Evolutionary conservation across 805 yeast species (phyloP).

Genomic region (Yarrowia sp.): DNA sequence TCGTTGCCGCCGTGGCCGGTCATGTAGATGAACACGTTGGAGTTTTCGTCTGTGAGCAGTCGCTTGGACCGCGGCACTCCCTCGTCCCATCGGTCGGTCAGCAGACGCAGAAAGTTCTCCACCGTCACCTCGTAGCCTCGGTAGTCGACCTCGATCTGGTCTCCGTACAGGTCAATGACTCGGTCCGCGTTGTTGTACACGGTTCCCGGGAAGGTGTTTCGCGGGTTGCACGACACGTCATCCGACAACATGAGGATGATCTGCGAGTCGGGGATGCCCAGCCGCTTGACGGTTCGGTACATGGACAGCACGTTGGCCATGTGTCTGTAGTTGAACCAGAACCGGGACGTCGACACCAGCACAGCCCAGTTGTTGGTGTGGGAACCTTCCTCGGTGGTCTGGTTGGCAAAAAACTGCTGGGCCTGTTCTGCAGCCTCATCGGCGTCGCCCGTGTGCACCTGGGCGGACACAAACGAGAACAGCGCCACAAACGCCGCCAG

Average conservation of each 20-base stretch:
- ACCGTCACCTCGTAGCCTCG: slow-evolving; percentile 98
- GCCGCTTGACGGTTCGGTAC: slow-evolving; percentile 92
- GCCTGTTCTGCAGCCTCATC: slow-evolving; percentile 1
- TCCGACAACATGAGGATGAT: slow-evolving; percentile 95
- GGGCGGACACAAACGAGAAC: slow-evolving; percentile 5
- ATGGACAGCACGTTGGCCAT: slow-evolving; percentile 95
- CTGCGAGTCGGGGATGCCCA: slow-evolving; percentile 98
- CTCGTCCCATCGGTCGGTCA: slow-evolving; percentile 95
- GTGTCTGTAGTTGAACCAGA: slow-evolving; percentile 98
- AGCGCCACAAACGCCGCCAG: slow-evolving; percentile 10
- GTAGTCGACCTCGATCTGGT: slow-evolving; percentile 93
- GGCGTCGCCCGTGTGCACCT: slow-evolving; percentile 4
- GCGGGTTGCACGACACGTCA: slow-evolving; percentile 95
- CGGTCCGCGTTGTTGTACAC: slow-evolving; percentile 94
- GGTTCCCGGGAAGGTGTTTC: slow-evolving; percentile 95
- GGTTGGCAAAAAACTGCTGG: slow-evolving; percentile 27
- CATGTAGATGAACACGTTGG: slow-evolving; percentile 91
- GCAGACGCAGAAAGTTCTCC: slow-evolving; percentile 87
- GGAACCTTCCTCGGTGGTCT: slow-evolving; percentile 37
- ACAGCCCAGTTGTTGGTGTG: slow-evolving; percentile 84
- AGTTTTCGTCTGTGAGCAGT: slow-evolving; percentile 87
- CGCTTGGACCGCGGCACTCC: slow-evolving; percentile 94
- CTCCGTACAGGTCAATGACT: slow-evolving; percentile 91
- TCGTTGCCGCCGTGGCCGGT: slow-evolving; percentile 99
- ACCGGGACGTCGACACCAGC: slow-evolving; percentile 90